These are phyloP conservation scores for Fusarium acutatum DNA, from an alignment of 2,329 filamentous ascomycete species.

Conservation along the genomic window DNA sequence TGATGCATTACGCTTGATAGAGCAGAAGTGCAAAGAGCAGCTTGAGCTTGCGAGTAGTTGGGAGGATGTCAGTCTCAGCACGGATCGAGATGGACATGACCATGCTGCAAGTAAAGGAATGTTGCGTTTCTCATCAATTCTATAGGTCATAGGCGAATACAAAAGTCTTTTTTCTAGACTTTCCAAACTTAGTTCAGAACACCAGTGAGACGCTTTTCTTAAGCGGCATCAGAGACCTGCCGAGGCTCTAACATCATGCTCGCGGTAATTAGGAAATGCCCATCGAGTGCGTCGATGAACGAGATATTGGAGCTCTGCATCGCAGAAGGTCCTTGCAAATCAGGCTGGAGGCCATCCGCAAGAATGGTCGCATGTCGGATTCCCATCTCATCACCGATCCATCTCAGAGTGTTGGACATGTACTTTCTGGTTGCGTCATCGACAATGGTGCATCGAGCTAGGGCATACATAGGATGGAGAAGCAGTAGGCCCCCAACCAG, in stretches of 20 bases:
- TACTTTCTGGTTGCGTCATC: background rate
- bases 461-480: conserved; percentile 1
- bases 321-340: background rate
- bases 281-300: conserved; percentile 10
- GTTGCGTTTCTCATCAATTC: background rate
- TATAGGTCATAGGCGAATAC: background rate
- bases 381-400: conserved; percentile 5
- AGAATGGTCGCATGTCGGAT: background rate
- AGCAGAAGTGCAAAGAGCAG: conserved; percentile 7
- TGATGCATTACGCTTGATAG: background rate
- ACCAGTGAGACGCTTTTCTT: too few species aligned
- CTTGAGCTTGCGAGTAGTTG: background rate
- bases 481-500: background rate
- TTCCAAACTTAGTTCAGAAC: too few species aligned
- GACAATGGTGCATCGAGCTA: background rate
- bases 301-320: background rate
- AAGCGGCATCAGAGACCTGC: too few species aligned
- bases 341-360: background rate
- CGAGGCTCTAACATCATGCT: conserved; percentile 9
- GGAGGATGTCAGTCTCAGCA: conserved; percentile 1
- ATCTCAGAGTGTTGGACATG: background rate
- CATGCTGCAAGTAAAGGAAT: conserved; percentile 11
- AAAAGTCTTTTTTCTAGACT: too few species aligned
- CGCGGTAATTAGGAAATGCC: conserved; percentile 6
- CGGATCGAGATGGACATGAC: background rate